Conservation (phyloP, 208 protist species). For the Acanthamoeba royreba region DNA sequence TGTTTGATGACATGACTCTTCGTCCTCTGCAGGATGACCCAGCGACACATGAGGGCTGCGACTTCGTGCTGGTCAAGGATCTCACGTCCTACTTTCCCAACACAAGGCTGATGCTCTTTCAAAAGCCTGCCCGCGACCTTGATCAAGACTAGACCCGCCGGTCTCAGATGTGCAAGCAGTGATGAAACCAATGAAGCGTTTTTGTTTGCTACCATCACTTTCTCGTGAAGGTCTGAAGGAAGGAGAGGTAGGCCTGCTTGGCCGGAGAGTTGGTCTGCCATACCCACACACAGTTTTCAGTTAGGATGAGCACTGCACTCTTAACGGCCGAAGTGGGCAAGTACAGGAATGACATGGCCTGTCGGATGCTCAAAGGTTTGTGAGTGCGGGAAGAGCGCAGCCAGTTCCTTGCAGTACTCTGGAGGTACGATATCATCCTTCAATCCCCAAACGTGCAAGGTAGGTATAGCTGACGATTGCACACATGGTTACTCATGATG, state of each 20-base stretch:
- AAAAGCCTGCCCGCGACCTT: not conserved
- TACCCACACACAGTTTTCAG: not conserved
- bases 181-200: too few species aligned
- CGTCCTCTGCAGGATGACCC: not conserved
- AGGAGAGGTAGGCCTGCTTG: not conserved
- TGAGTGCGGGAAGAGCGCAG: not conserved
- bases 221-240: too few species aligned
- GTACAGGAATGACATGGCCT: not conserved
- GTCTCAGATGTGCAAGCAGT: too few species aligned
- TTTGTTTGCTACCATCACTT: too few species aligned
- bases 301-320: too few species aligned
- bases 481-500: too few species aligned
- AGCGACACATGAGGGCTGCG: not conserved
- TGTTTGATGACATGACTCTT: not conserved
- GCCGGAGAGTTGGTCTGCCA: not conserved
- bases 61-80: not conserved
- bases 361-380: not conserved
- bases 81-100: not conserved
- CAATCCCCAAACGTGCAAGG: not conserved
- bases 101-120: not conserved
- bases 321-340: not conserved
- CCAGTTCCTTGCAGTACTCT: not conserved
- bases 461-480: not conserved
- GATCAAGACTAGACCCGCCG: slow-evolving; percentile 19
- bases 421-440: not conserved